A percentile compares a stretch with the other conserved stretches of the same genome.
These are phyloP conservation scores for Penstemon barbatus DNA, from an alignment of 257 asterid genomes.

Conservation along the genomic window DNA sequence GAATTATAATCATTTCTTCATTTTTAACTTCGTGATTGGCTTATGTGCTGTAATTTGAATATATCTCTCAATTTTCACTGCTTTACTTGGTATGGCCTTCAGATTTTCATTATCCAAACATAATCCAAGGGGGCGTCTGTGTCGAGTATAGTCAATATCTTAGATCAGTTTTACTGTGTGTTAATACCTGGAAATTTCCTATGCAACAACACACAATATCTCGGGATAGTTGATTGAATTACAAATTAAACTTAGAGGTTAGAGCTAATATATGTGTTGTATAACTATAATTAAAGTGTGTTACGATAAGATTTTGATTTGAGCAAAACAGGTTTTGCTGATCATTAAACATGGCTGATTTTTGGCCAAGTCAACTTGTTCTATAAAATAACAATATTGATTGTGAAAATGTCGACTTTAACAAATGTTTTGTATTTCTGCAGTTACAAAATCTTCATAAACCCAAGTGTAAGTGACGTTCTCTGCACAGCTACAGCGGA, in stretches of 20 bases:
- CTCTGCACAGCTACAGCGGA: conserved; percentile 99
- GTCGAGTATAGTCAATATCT: not conserved
- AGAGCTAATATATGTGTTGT: too few species aligned
- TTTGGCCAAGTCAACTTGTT: not conserved
- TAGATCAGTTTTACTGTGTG: not conserved
- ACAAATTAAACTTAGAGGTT: not conserved
- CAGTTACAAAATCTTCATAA: conserved; percentile 95
- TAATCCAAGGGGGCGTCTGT: not conserved
- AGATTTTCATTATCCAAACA: not conserved
- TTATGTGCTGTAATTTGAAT: not conserved
- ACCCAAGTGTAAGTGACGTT: conserved; percentile 96
- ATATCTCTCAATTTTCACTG: not conserved
- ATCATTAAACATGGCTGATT: not conserved
- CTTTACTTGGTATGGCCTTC: not conserved
- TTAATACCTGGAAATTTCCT: not conserved
- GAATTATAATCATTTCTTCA: not conserved
- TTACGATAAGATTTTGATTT: too few species aligned
- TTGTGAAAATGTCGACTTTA: conserved; percentile 1
- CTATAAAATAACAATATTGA: not conserved
- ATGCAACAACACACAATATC: not conserved
- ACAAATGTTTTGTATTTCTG: conserved; percentile 24
- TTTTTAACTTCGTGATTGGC: not conserved
- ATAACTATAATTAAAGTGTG: too few species aligned
- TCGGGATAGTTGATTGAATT: not conserved
- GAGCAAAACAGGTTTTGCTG: not conserved